Conservation (phyloP, 306 rosid genomes). For the Lagenaria siceraria region DNA sequence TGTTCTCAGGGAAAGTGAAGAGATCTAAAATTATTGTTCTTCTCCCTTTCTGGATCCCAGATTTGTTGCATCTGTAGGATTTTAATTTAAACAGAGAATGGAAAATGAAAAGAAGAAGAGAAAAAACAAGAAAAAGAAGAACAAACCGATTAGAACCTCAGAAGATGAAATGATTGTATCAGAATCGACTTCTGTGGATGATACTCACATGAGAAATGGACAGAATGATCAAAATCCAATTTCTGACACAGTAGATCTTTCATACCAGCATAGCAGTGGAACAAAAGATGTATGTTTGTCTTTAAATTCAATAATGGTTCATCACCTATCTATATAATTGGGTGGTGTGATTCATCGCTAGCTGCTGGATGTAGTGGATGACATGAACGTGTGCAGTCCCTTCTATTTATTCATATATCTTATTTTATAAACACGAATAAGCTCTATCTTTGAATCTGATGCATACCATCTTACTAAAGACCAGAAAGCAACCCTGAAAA, state of each 20-base stretch:
- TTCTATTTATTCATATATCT: not conserved
- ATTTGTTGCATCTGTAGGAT: not conserved
- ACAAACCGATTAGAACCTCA: not conserved
- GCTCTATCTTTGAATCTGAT: not conserved
- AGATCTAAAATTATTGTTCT: not conserved
- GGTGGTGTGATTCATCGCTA: not conserved
- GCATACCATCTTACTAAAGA: not conserved
- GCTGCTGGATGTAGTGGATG: not conserved
- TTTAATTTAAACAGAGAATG: not conserved
- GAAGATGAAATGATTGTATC: slow-evolving; percentile 3
- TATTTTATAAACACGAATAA: not conserved
- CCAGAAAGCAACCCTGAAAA: not conserved
- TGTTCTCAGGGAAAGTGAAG: not conserved
- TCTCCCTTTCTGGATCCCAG: not conserved
- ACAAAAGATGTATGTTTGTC: slow-evolving; percentile 1
- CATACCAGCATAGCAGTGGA: not conserved
- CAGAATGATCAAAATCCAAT: slow-evolving; percentile 4
- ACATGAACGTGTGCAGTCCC: not conserved
- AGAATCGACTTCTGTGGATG: slow-evolving; percentile 11
- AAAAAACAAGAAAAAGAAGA: slow-evolving; percentile 9
- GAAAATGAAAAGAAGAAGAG: slow-evolving; percentile 11
- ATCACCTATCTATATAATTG: not conserved
- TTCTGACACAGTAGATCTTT: not conserved
- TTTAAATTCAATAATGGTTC: not conserved
- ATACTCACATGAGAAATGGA: not conserved